Evolutionary conservation across 2,329 filamentous ascomycete species (phyloP), one percentile per base, ranked within the genome.

Genomic region (Botrytis fragariae): DNA sequence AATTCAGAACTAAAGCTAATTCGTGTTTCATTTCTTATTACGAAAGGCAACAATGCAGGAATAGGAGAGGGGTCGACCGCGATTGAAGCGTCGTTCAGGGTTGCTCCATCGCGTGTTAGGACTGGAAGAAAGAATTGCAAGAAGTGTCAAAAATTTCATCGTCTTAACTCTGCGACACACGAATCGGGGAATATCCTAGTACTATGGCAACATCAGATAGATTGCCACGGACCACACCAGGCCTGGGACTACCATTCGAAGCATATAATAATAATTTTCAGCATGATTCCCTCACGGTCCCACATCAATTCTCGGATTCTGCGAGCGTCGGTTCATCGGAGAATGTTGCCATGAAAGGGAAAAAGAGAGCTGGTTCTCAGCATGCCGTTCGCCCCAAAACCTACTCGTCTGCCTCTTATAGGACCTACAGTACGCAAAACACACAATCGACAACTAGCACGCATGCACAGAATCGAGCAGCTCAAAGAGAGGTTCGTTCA

Each of bases 401-500:
- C 35, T 69, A 77, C 37, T 79, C 79, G 3, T 76, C 76, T 25
- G 77, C 78, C 18, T 81, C 79, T 37, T 32, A 68, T 16, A 72
- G 67, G 54, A 72, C 71, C 35, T 68, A 72, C 39, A 60, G 48
- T 37, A 69, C 71, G 12, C 77, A 75, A 42, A 74, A 77, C 42
- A 79, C 78, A 16, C 74, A 77, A 25, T 75, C 72, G 29, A 79
- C 80, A 9, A 72, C 51, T 7, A 78, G 78, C 67, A 80, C 78
- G 16, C 72, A 72, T 16, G 72, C 73, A 2, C 77, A 77, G 39
- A 79, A 76, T 74, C 74, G 74, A 14, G 54, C 68, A 18, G 72
- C 78, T 8, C 77, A 78, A 65, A 76, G 77, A 74, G 77, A 74
- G 37, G 77, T 79, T 54, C 76, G 80, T 45, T 78, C 78, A 35